Evolutionary conservation across 352 stramenopile species (phyloP).

Genomic region (Phytophthora pluvialis): DNA sequence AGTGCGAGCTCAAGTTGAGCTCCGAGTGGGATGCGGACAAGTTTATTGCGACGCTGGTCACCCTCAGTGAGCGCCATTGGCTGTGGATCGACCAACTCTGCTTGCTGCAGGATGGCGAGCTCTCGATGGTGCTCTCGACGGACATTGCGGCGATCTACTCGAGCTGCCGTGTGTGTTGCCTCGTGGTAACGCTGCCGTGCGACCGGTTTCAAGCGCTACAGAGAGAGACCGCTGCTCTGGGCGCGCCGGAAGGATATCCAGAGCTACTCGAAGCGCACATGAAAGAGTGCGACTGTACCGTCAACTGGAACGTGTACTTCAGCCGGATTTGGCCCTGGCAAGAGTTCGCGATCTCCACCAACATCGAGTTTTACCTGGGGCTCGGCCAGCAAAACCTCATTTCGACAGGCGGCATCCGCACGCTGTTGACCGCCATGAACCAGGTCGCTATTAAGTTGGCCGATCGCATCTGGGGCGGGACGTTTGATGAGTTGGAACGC

Average conservation of each 20-base stretch:
- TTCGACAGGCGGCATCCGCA: neutral
- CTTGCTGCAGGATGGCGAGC: neutral
- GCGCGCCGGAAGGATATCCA: neutral
- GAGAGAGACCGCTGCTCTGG: neutral
- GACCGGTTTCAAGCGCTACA: neutral
- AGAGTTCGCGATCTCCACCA: neutral
- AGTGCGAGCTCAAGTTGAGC: neutral
- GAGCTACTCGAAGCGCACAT: neutral
- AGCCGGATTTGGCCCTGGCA: neutral
- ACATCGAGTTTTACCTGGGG: neutral
- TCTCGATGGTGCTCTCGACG: neutral
- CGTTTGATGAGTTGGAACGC: neutral
- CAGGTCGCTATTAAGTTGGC: neutral
- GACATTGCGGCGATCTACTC: neutral
- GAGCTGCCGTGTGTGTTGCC: neutral
- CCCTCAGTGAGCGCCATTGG: neutral
- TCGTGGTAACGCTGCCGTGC: neutral
- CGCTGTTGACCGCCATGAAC: neutral
- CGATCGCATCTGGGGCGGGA: neutral
- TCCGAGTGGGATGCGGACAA: neutral
- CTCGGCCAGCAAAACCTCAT: neutral
- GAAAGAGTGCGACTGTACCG: neutral
- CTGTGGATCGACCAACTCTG: neutral
- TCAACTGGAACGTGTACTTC: neutral
- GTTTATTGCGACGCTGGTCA: neutral